Base-by-base conservation (phyloP, 2,329 filamentous ascomycete species). In the Aspergillus ochraceus region DNA sequence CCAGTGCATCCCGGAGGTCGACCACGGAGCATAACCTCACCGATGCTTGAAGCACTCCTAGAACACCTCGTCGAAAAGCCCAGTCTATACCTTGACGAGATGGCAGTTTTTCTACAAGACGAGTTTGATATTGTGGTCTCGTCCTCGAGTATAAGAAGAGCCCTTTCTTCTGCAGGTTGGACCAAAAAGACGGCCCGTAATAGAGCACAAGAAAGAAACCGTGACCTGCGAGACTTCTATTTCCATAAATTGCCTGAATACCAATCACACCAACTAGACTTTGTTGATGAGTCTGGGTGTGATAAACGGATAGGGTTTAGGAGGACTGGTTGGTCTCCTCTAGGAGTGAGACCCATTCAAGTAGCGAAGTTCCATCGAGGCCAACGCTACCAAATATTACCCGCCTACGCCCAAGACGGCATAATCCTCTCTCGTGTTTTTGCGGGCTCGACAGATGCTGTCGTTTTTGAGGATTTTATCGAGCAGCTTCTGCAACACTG, bases 151-250 rank as follows among this genome's bases (percentile, higher is more conserved):
- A 29, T 63, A 36, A 63, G 49, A 49, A 52, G 57, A 53, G 59
- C 57, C 42, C 61, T 66, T 22, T 14, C 53, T 12, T 49, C 29
- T 68, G 66, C 66, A 55, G 14, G 58, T 62, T 58, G 70, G 70
- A 62, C 60, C 64, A 62, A 57, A 54, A 65, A 66, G 68, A 64
- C 54, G 17, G 51, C 64, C 29, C 67, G 68, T 20, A 65, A 70
- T 46, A 66, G 74, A 58, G 67, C 74, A 60, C 68, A 70, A 61
- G 68, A 76, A 65, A 68, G 60, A 45, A 73, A 74, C 67, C 49
- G 64, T 20, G 68, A 76, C 47, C 63, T 78, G 55, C 68, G 70
- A 64, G 71, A 76, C 60, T 65, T 68, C 26, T 76, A 77, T 59
- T 64, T 74, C 26, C 59, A 76, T 59, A 70, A 71, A 6, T 47